phyloP scores from a whole-genome alignment of 805 yeast genomes.

The Lipomyces japonicus region DNA sequence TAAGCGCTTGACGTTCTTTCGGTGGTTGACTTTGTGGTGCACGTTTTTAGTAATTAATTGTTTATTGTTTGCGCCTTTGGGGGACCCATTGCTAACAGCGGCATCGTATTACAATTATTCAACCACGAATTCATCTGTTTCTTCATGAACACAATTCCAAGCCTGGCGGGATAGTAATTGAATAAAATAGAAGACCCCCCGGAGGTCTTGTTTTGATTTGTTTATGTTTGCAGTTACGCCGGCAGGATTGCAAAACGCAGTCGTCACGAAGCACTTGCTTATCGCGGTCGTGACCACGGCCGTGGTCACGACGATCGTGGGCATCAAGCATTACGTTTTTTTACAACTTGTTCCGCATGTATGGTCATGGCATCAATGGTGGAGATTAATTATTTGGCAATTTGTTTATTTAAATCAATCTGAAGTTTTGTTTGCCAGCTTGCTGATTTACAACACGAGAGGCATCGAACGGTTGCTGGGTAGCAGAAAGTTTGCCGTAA shows the following conservation, averaged over 20 bases:
- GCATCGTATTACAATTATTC: too few species aligned
- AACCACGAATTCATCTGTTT: too few species aligned
- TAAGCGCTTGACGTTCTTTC: too few species aligned
- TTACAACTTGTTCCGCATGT: constrained; percentile 39
- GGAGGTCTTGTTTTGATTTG: too few species aligned
- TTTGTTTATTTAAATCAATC: constrained; percentile 36
- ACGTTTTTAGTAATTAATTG: too few species aligned
- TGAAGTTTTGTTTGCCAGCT: constrained; percentile 39
- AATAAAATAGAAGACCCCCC: too few species aligned
- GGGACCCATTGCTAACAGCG: too few species aligned
- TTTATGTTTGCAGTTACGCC: constrained; percentile 42
- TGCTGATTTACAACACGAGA: constrained; percentile 41
- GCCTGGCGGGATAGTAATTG: too few species aligned
- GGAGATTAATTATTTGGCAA: constrained; percentile 38
- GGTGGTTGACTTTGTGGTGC: too few species aligned
- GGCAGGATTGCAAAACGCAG: constrained; percentile 40
- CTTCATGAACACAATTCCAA: too few species aligned
- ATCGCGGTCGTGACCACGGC: constrained; percentile 34
- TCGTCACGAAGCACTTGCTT: constrained; percentile 37
- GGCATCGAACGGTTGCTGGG: constrained; percentile 42
- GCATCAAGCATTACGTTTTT: constrained; percentile 39
- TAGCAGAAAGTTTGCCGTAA: constrained; percentile 38
- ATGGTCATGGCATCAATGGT: constrained; percentile 38
- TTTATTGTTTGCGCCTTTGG: too few species aligned
- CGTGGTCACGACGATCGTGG: constrained; percentile 38